phyloP scores from a whole-genome alignment of 2,329 filamentous ascomycete species.

The Alternaria arbusti region DNA sequence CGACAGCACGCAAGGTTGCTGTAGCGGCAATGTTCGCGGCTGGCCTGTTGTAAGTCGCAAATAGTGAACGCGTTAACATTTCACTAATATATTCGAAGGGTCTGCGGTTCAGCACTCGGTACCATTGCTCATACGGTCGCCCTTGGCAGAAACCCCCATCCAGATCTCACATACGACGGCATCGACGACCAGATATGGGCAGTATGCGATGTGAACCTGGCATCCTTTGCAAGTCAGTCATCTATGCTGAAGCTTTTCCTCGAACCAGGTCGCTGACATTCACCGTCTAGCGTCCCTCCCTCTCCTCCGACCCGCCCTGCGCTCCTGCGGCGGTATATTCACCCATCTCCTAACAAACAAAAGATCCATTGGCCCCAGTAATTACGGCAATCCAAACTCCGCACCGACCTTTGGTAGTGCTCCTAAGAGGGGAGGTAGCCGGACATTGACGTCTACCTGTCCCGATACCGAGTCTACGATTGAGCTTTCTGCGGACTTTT shows the following conservation, averaged over 20 bases:
- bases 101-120: conserved; percentile 26
- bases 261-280: background rate
- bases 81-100: background rate
- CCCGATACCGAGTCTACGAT: conserved; percentile 16
- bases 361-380: background rate
- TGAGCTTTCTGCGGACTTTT: conserved; percentile 14
- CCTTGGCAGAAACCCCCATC: conserved; percentile 15
- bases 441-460: background rate
- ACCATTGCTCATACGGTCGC: conserved; percentile 24
- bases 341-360: conserved; percentile 6
- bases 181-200: conserved; percentile 33
- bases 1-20: conserved; percentile 22
- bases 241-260: background rate
- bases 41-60: conserved; percentile 12
- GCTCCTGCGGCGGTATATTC: conserved; percentile 20
- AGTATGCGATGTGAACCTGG: conserved; percentile 33
- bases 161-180: conserved; percentile 29
- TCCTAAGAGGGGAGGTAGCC: background rate
- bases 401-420: conserved; percentile 19
- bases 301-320: conserved; percentile 27
- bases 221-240: conserved; percentile 26
- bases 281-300: conserved; percentile 22
- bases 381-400: conserved; percentile 8
- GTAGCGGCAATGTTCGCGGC: conserved; percentile 29
- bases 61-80: background rate